Evolutionary conservation across 192 early-diverging fungal genomes (phyloP), one percentile per base, ranked within the genome.

Genomic region (Coemansia sp.): DNA sequence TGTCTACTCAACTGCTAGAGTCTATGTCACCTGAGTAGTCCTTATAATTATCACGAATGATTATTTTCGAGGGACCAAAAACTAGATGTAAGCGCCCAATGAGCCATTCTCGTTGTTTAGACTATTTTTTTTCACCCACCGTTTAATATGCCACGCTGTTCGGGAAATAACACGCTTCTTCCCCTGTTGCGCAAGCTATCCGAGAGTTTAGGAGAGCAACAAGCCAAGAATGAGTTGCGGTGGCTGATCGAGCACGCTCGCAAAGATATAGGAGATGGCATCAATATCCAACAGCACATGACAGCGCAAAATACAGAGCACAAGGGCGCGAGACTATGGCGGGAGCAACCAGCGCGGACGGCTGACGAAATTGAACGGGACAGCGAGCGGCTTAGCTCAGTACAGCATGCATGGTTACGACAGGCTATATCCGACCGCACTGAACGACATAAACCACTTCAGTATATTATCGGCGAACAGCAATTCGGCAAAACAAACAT

Each of bases 391-490:
- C 59, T 82, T 19, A 66, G 66, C 8, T 35, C 72, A 1, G 75
- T 82, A 44, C 80, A 82, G 23, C 74, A 75, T 75, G 72, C 81
- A 4, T 86, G 84, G 84, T 62, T 86, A 19, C 73, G 80, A 7
- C 77, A 77, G 55, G 84, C 84, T 0, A 82, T 93, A 7, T 65
- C 72, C 2, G 84, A 92, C 44, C 86, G 92, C 17, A 79, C 84
- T 0, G 74, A 89, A 7, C 66, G 66, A 14, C 85, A 90, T 62
- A 95, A 93, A 73, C 96, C 95, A 8, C 78, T 98, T 53, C 96
- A 98, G 76, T 98, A 98, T 71, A 92, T 98, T 43, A 71, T 98
- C 73, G 93, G 93, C 6, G 89, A 87, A 1, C 94, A 94, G 74
- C 91, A 92, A 13, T 98, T 98, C 73, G 89, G 88, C 43, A 88